Evolutionary conservation across 768 basidiomycete species (phyloP), one percentile per base, ranked within the genome.

Genomic region (Phlegmacium glaucopus): DNA sequence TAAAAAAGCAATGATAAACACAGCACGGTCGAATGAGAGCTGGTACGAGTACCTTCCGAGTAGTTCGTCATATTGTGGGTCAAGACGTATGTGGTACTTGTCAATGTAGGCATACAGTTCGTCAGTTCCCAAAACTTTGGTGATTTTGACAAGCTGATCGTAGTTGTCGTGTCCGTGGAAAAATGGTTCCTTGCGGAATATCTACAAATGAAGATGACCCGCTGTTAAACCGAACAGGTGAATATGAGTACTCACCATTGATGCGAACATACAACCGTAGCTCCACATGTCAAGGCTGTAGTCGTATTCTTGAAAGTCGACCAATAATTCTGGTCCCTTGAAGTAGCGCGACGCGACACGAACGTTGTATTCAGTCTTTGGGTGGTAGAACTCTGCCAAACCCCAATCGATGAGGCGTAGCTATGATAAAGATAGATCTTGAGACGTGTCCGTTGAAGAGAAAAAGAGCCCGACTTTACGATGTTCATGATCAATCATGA

Each of bases 101-200:
- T 94, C 90, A 51, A 92, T 81, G 66, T 97, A 98, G 36, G 82
- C 74, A 63, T 90, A 95, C 29, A 98, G 69, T 59, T 95, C 95
- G 55, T 97, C 95, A 4, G 95, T 98, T 38, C 95, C 95, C 50
- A 98, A 76, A 42, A 98, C 94, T 72, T 97, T 98, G 45, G 93
- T 86, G 54, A 98, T 98, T 72, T 96, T 98, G 62, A 95, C 94
- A 49, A 98, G 74, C 63, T 97, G 95, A 70, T 98, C 95, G 61
- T 95, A 95, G 69, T 98, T 98, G 69, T 98, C 94, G 62, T 96
- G 94, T 12, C 95, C 95, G 61, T 98, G 95, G 81, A 98, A 98
- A 74, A 97, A 96, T 17, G 95, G 95, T 65, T 97, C 95, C 67
- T 97, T 97, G 57, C 95, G 84, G 81, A 98, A 97, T 60, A 98